Conservation (phyloP, 225 moss, liverwort and hornwort genomes). For the Antitrichia curtipendula region DNA sequence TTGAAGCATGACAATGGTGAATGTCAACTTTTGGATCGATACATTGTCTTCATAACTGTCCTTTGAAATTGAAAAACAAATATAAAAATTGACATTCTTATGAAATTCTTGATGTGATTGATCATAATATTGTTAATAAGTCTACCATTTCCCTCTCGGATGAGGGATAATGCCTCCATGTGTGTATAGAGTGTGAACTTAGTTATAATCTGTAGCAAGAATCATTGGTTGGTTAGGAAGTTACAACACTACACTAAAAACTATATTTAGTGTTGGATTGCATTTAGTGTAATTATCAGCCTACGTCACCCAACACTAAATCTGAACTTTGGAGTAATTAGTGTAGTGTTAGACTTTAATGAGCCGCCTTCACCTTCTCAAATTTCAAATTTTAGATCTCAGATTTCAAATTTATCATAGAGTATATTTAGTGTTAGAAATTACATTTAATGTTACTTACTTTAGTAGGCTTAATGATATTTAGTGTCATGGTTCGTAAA, state of each 20-base stretch:
- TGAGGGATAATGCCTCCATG: background rate
- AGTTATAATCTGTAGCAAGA: background rate
- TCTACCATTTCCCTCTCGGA: accelerated
- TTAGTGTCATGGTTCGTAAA: too few relatives aligned
- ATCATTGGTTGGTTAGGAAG: background rate
- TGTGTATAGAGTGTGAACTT: accelerated
- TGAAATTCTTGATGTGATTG: background rate
- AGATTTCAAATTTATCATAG: too few relatives aligned
- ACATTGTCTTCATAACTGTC: background rate
- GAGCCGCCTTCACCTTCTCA: too few relatives aligned
- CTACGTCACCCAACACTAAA: too few relatives aligned
- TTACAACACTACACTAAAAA: background rate
- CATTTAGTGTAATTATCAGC: too few relatives aligned
- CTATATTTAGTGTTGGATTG: too few relatives aligned
- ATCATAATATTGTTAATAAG: background rate
- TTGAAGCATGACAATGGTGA: background rate
- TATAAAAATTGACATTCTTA: background rate
- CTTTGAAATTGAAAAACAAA: background rate
- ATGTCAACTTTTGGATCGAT: background rate
- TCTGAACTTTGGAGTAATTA: too few relatives aligned
- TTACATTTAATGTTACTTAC: too few relatives aligned
- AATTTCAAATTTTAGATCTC: too few relatives aligned
- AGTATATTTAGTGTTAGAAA: too few relatives aligned
- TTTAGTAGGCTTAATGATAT: too few relatives aligned
- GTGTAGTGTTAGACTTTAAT: too few relatives aligned